A percentile compares a stretch with the other conserved stretches of the same genome.
These are phyloP conservation scores for Didymella glomerata DNA, from an alignment of 2,329 filamentous ascomycete genomes.

Conservation along the genomic window DNA sequence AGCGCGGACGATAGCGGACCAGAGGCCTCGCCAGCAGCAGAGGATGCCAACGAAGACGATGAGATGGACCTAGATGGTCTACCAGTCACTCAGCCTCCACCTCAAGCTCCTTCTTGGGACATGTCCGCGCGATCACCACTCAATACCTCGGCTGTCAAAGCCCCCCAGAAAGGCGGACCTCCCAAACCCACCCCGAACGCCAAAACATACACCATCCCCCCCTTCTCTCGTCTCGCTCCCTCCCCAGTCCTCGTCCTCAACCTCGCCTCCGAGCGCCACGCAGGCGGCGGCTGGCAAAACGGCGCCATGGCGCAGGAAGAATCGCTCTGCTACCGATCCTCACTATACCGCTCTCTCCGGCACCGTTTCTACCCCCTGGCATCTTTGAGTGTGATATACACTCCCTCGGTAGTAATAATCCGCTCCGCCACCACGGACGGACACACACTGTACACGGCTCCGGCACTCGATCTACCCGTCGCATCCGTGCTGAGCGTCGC, in stretches of 20 bases:
- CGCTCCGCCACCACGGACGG: conserved; percentile 59
- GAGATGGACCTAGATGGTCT: conserved; percentile 15
- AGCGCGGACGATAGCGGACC: neutral
- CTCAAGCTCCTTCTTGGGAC: conserved; percentile 7
- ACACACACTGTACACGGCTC: conserved; percentile 53
- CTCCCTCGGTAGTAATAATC: conserved; percentile 67
- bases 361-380: conserved; percentile 63
- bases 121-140: neutral
- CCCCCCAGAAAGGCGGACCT: neutral
- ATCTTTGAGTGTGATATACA: conserved; percentile 64
- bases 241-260: conserved; percentile 69
- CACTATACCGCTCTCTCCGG: conserved; percentile 60
- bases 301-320: conserved; percentile 74
- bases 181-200: neutral
- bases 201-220: neutral
- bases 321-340: conserved; percentile 70
- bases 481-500: conserved; percentile 70
- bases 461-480: conserved; percentile 55
- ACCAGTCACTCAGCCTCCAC: neutral
- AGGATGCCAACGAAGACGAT: neutral
- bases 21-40: neutral
- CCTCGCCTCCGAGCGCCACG: conserved; percentile 65
- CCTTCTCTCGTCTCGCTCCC: neutral
- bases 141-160: neutral
- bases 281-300: conserved; percentile 71